Percentiles rank a stretch among this genome's conserved stretches.
Conservation (phyloP, 495 filamentous ascomycete species). For the Venustampulla echinocandica region DNA sequence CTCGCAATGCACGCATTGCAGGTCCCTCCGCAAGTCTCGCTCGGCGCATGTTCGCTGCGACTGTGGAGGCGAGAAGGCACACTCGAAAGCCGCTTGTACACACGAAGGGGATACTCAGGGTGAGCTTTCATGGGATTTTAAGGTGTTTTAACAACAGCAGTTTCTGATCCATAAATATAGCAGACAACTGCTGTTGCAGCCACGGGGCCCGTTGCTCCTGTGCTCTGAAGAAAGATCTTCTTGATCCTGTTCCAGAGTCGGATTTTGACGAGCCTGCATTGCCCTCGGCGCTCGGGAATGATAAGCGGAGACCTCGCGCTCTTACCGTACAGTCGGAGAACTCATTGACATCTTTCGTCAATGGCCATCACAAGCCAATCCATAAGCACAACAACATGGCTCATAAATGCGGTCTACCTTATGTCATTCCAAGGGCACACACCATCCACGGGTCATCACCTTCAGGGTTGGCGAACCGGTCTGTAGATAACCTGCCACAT, state of each 20-base stretch:
- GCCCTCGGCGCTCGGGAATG: slow-evolving; percentile 39
- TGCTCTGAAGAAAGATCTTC: slow-evolving; percentile 81
- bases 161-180: slow-evolving; percentile 40
- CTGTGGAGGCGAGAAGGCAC: slow-evolving; percentile 87
- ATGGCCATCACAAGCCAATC: slow-evolving; percentile 88
- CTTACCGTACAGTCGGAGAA: slow-evolving; percentile 79
- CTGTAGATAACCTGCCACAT: slow-evolving; percentile 59
- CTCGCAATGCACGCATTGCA: slow-evolving; percentile 96
- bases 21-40: slow-evolving; percentile 92
- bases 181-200: slow-evolving; percentile 78
- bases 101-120: slow-evolving; percentile 54
- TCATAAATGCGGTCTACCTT: slow-evolving; percentile 73
- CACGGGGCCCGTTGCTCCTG: slow-evolving; percentile 91
- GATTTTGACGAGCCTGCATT: slow-evolving; percentile 42
- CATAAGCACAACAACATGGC: slow-evolving; percentile 83
- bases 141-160: slow-evolving; percentile 33
- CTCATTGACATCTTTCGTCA: slow-evolving; percentile 74
- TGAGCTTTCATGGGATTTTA: slow-evolving; percentile 37
- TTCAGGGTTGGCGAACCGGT: slow-evolving; percentile 50
- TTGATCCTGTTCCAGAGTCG: slow-evolving; percentile 66
- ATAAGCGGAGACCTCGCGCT: slow-evolving; percentile 55
- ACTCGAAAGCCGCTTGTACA: slow-evolving; percentile 52
- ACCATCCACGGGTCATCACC: slow-evolving; percentile 50
- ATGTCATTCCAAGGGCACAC: slow-evolving; percentile 67
- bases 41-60: slow-evolving; percentile 95